Base-by-base conservation (phyloP, 371 early-diverging fungal species). In the Coemansia sp. region DNA sequence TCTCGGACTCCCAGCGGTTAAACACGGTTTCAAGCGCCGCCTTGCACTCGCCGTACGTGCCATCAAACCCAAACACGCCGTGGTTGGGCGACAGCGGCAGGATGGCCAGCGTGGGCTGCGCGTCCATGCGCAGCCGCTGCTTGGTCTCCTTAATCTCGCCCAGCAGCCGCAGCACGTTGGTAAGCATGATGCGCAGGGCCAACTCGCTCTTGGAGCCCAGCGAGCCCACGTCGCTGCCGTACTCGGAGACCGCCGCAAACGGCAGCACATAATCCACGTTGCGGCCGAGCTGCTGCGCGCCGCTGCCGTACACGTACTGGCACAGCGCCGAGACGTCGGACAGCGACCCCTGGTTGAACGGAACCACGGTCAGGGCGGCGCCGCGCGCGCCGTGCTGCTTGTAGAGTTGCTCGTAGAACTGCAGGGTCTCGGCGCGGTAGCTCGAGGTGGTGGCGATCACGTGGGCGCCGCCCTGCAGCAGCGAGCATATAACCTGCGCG, bases 71-170 rank as follows among this genome's bases (percentile, higher is more conserved):
- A 64, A 96, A 94, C 8, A 90, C 90, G 71, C 95, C 97, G 77
- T 96, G 97, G 85, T 96, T 96, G 55, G 95, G 95, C 56, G 97
- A 96, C 60, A 95, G 77, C 5, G 97, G 97, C 61, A 96, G 76
- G 20, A 96, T 83, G 31, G 91, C 93, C 66, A 90, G 90, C 43
- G 97, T 93, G 47, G 95, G 96, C 48, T 94, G 90, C 54, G 90
- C 90, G 65, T 85, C 86, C 41, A 82, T 87, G 30, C 91, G 89
- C 57, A 84, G 77, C 59, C 74, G 76, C 84, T 91, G 5, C 83
- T 93, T 91, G 56, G 81, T 72, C 6, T 14, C 8, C 83, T 90
- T 90, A 70, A 96, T 77, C 82, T 83, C 94, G 89, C 94, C 95
- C 79, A 88, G 82, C 69, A 97, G 45, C 8, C 80, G 69, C 51